Evolutionary conservation across 2,329 filamentous ascomycete genomes (phyloP), one percentile per base, ranked within the genome.

Genomic region (Scedosporium aurantiacum): DNA sequence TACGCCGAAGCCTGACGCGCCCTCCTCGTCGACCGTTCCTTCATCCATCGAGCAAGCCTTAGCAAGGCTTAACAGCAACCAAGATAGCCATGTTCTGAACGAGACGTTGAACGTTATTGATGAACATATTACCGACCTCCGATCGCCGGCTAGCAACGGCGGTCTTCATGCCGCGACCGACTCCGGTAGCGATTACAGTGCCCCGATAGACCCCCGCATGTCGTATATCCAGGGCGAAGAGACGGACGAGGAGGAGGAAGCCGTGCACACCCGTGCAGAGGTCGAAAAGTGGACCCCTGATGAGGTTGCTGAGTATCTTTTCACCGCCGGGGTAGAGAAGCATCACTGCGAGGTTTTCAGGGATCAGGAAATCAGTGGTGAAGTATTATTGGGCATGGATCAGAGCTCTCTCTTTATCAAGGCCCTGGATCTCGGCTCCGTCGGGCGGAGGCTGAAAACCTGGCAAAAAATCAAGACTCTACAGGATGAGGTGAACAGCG

Each of bases 41-140:
- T 54, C 63, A 6, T 61, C 79, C 63, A 71, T 74, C 62, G 70
- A 78, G 63, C 71, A 71, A 18, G 64, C 64, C 7, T 63, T 74
- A 14, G 68, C 70, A 58, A 72, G 76, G 56, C 70, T 83, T 57
- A 73, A 72, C 62, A 74, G 77, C 61, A 65, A 68, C 57, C 59
- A 65, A n/a, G 77, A 83, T 59, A 82, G 75, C 69, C 88, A 90
- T 10, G 92, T 97, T 58, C 88, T 97, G 78, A 91, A 92, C 71
- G 92, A 97, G 72, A 97, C 93, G 0, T 76, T 97, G 59, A 96
- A 91, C 69, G 93, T 97, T 63, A 97, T 97, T 68, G 88, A 97
- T 72, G 93, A 97, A 74, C 93, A 97, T 71, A 96, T 97, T 67
- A 96, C 91, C 50, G 89, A 96, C 71, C 83, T 97, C 65, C 78